A percentile compares a stretch with the other conserved stretches of the same genome.
Conservation (phyloP, 257 asterid genomes). For the Datura wrightii region DNA sequence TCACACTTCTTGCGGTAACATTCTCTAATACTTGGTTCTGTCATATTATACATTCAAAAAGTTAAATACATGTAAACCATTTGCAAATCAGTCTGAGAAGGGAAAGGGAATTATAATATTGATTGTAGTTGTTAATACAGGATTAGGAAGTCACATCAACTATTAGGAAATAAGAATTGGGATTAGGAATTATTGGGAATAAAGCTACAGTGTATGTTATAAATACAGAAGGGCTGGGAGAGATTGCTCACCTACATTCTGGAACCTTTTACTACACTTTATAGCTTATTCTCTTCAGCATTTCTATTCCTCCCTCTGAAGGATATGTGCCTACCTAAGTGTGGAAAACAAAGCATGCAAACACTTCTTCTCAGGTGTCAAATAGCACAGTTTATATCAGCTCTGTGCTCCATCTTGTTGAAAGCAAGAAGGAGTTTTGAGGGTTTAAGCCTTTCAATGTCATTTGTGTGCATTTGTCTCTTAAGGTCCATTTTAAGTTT, state of each 20-base stretch:
- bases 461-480: neutral
- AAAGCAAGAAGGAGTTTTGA: neutral
- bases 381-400: neutral
- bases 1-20: conserved; percentile 81
- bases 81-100: neutral
- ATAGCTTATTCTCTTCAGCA: neutral
- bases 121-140: neutral
- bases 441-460: neutral
- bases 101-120: neutral
- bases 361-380: neutral
- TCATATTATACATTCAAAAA: neutral
- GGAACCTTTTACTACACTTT: neutral
- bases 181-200: neutral
- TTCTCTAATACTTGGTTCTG: neutral
- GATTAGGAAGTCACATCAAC: conserved; percentile 14
- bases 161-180: neutral
- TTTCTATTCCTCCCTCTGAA: neutral
- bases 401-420: neutral
- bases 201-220: neutral
- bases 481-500: neutral
- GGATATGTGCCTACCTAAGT: neutral
- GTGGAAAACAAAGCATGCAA: conserved; percentile 10
- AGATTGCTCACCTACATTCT: neutral
- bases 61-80: neutral
- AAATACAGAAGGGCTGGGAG: neutral